Conservation (phyloP, 768 basidiomycete genomes). For the Rhodotorula toruloides region DNA sequence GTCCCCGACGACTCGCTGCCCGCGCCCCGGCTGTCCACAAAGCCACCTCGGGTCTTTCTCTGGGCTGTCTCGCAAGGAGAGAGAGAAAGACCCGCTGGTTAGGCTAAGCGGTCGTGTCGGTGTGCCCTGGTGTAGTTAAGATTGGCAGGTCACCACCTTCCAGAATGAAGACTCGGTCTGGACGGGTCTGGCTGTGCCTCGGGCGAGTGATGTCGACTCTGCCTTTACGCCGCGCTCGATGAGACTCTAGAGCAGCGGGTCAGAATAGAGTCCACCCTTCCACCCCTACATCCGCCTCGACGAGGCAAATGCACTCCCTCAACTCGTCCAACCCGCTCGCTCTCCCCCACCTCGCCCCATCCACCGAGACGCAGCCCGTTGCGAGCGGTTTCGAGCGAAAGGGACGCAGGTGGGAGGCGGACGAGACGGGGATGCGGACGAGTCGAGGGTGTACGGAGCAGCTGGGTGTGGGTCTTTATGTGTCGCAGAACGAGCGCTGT, state of each 20-base stretch:
- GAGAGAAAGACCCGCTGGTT: conserved; percentile 15
- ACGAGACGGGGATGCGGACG: too few relatives aligned
- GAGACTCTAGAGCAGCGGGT: background rate
- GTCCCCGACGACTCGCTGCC: background rate
- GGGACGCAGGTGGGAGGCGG: background rate
- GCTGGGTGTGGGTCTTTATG: background rate
- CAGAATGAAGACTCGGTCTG: background rate
- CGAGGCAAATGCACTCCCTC: too few relatives aligned
- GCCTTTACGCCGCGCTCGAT: conserved; percentile 27
- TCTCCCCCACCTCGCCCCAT: background rate
- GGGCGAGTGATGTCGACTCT: conserved; percentile 17
- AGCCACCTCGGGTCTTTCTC: conserved; percentile 8
- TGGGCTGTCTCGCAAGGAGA: background rate
- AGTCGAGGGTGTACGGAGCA: too few relatives aligned
- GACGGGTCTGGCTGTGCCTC: background rate
- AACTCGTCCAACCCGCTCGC: background rate
- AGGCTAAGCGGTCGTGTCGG: background rate
- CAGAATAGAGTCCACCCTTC: conserved; percentile 8
- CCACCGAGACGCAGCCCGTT: background rate
- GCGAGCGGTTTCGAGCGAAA: background rate
- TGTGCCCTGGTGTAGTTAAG: conserved; percentile 14
- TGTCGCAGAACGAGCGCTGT: background rate
- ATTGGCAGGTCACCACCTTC: background rate
- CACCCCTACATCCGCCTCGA: too few relatives aligned
- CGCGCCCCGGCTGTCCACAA: conserved; percentile 8